A percentile compares a stretch with the other conserved stretches of the same genome.
phyloP scores from a whole-genome alignment of 176 grass and related monocot species.

The Musa itinerans region DNA sequence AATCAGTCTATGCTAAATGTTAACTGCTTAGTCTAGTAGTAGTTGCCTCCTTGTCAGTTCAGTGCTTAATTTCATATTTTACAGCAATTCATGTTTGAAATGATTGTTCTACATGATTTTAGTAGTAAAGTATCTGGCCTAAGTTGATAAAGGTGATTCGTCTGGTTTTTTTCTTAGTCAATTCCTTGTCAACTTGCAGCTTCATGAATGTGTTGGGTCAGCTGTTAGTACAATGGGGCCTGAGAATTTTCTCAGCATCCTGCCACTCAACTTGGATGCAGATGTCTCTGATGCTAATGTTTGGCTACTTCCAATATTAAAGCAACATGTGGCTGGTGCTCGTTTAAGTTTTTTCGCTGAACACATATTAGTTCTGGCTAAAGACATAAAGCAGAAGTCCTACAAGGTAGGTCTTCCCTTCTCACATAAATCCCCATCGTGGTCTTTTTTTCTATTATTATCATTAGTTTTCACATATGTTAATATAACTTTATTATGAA shows the following conservation, averaged over 20 bases:
- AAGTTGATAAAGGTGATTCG: neutral
- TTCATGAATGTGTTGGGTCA: slow-evolving; percentile 75
- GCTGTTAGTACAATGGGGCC: slow-evolving; percentile 74
- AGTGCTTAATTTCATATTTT: neutral
- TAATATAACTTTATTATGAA: neutral
- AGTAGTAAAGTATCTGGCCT: neutral
- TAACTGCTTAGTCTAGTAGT: neutral
- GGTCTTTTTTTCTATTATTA: neutral
- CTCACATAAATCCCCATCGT: neutral
- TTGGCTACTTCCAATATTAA: slow-evolving; percentile 83
- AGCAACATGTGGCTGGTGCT: slow-evolving; percentile 70
- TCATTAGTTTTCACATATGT: neutral
- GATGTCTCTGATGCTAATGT: slow-evolving; percentile 55
- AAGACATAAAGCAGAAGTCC: slow-evolving; percentile 53
- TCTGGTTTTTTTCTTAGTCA: neutral
- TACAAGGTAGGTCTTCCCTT: slow-evolving; percentile 35
- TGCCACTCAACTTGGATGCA: slow-evolving; percentile 34
- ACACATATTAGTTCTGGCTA: slow-evolving; percentile 51
- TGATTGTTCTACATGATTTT: neutral
- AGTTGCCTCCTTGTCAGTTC: neutral
- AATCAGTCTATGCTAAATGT: neutral
- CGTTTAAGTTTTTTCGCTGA: slow-evolving; percentile 74
- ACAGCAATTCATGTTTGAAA: neutral
- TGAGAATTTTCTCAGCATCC: slow-evolving; percentile 65
- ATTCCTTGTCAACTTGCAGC: slow-evolving; percentile 51